Base-by-base conservation (phyloP, 179 eudicot species). In the Camellia oleifera region DNA sequence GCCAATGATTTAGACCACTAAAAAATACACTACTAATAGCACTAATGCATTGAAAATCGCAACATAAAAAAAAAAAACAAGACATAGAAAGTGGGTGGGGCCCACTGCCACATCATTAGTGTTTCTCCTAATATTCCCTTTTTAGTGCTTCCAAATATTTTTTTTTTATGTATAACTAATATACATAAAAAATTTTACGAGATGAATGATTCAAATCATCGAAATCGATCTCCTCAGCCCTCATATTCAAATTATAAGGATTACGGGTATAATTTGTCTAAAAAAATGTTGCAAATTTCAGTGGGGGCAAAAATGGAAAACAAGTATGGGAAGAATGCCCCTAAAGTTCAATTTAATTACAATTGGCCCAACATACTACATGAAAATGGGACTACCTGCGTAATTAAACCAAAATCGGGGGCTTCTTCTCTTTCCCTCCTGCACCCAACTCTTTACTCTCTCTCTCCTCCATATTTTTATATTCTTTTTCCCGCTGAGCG, bases 371-470 rank as follows among this genome's bases (percentile, higher is more conserved):
- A 50, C n/a, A 45, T 4, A 3, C 10, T 6, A 45, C 2, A 4
- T 18, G 10, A 3, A 53, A 2, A 3, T 3, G 13, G 45, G 62
- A 54, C 10, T 64, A 14, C 64, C 8, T 8, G 15, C 18, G 80
- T 77, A 77, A 77, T 65, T 77, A 77, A 77, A 7, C 63, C 72
- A 77, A 77, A 56, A 14, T 53, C 13, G 20, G 48, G 45, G 79
- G 12, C 50, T 26, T 52, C 13, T 3, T 61, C 17, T n/a, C 74
- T 17, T 3, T 65, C 46, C 52, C 42, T 44, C 2, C 23, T 8
- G 3, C 40, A 32, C 40, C 40, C 40, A 32, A 32, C 40, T 7
- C 45, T 20, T 40, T 9, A 4, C 54, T 54, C 46, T 63, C 42
- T 6, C 32, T 4, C 62, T 15, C 70, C 9, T 7, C 20, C 18